phyloP scores from a whole-genome alignment of 1,139 yeast genomes.

The Geotrichum aggregatum region DNA sequence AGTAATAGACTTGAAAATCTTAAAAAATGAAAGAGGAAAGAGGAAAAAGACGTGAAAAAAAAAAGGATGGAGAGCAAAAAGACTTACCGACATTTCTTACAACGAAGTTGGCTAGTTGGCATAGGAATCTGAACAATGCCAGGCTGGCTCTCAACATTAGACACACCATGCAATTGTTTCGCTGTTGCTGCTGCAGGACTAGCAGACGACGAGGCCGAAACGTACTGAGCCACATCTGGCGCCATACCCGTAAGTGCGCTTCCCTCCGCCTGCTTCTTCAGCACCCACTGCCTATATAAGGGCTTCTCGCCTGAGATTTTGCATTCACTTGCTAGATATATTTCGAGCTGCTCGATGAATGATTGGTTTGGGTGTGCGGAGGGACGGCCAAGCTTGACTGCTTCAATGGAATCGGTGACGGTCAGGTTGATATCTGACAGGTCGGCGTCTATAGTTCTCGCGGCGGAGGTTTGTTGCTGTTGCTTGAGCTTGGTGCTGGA shows the following conservation, averaged over 20 bases:
- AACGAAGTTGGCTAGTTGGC: conserved; percentile 45
- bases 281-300: conserved; percentile 51
- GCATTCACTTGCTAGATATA: conserved; percentile 55
- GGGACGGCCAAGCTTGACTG: conserved; percentile 58
- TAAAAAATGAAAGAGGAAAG: conserved; percentile 19
- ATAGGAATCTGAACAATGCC: neutral
- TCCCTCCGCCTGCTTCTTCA: conserved; percentile 40
- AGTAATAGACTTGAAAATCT: too few species aligned
- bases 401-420: conserved; percentile 65
- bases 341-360: conserved; percentile 65
- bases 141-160: neutral
- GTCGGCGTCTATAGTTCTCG: too few species aligned
- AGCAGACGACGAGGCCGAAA: neutral
- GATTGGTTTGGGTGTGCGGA: conserved; percentile 67
- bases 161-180: neutral
- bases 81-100: conserved; percentile 61
- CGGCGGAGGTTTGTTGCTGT: too few species aligned
- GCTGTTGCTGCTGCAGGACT: neutral
- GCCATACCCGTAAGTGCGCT: conserved; percentile 31
- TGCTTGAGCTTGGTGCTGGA: neutral
- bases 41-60: neutral
- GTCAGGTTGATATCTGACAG: conserved; percentile 44
- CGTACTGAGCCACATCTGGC: neutral
- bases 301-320: conserved; percentile 39
- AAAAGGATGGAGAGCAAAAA: neutral